Evolutionary conservation across 164 flowering plant genomes (phyloP).

Genomic region (Dillenia suffruticosa): DNA sequence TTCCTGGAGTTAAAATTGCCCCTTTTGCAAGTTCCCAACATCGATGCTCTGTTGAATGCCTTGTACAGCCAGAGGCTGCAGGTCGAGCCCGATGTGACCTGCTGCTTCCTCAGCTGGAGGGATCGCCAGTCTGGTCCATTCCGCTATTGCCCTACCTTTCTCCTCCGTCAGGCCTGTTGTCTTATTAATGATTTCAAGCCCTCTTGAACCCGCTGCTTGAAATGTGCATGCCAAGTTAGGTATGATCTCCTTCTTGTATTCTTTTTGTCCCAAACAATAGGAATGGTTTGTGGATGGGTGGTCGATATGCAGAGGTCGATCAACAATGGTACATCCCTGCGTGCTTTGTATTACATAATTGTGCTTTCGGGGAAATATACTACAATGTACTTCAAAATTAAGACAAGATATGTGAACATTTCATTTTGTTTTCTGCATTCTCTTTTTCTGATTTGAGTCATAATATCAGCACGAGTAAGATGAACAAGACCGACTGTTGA

Average conservation of each 20-base stretch:
- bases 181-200: constrained; percentile 7
- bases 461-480: too few species aligned
- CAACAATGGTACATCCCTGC: constrained; percentile 19
- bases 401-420: too few species aligned
- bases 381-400: neutral
- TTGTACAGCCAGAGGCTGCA: constrained; percentile 14
- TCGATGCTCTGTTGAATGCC: constrained; percentile 15
- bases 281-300: neutral
- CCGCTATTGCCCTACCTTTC: constrained; percentile 4
- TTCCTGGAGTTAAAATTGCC: constrained; percentile 7
- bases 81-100: neutral
- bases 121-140: constrained; percentile 6
- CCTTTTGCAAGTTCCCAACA: constrained; percentile 6
- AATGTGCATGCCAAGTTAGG: neutral
- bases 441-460: too few species aligned
- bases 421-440: too few species aligned
- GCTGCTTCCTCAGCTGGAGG: constrained; percentile 4
- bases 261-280: neutral
- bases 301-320: constrained; percentile 14
- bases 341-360: neutral
- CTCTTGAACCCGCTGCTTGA: constrained; percentile 2
- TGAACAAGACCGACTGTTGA: too few species aligned
- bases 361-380: neutral
- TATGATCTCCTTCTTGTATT: neutral
- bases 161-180: constrained; percentile 5